phyloP scores from a whole-genome alignment of 1,139 yeast species.

The Lodderomyces jiufengensis region DNA sequence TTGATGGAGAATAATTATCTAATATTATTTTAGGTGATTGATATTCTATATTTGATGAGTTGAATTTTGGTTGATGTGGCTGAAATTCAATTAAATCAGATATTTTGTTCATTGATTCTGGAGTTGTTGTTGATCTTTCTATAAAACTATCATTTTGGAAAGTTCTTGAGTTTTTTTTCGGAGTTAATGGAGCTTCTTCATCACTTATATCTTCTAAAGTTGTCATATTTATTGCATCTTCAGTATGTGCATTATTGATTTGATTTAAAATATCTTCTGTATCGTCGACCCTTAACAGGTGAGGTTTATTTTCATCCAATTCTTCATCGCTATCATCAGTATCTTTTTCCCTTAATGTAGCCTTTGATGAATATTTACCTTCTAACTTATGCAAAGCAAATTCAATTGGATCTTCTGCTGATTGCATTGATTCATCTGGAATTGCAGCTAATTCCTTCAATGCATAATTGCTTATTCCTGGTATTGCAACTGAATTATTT shows the following conservation, averaged over 20 bases:
- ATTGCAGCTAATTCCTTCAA: conserved; percentile 73
- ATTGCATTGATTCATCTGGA: conserved; percentile 69
- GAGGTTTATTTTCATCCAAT: conserved; percentile 1
- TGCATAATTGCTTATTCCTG: conserved; percentile 61
- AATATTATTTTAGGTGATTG: conserved; percentile 35
- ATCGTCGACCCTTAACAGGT: conserved; percentile 18
- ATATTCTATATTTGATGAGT: conserved; percentile 8
- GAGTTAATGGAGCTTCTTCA: conserved; percentile 29
- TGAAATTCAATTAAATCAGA: conserved; percentile 6
- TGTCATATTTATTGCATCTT: conserved; percentile 32
- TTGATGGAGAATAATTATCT: conserved; percentile 33
- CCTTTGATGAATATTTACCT: conserved; percentile 45
- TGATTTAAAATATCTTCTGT: conserved; percentile 40
- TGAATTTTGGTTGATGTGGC: conserved; percentile 3
- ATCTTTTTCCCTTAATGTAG: conserved; percentile 8
- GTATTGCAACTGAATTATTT: conserved; percentile 44
- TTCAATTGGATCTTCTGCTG: conserved; percentile 59
- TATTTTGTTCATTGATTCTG: neutral
- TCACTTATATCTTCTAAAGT: conserved; percentile 19
- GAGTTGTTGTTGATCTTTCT: conserved; percentile 3
- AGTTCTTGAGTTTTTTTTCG: conserved; percentile 12
- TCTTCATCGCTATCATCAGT: conserved; percentile 9
- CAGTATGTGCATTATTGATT: conserved; percentile 41
- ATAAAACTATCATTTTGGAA: neutral
- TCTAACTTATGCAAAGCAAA: conserved; percentile 74